Base-by-base conservation (phyloP, 441 rosid genomes). In the Capsella rubella region DNA sequence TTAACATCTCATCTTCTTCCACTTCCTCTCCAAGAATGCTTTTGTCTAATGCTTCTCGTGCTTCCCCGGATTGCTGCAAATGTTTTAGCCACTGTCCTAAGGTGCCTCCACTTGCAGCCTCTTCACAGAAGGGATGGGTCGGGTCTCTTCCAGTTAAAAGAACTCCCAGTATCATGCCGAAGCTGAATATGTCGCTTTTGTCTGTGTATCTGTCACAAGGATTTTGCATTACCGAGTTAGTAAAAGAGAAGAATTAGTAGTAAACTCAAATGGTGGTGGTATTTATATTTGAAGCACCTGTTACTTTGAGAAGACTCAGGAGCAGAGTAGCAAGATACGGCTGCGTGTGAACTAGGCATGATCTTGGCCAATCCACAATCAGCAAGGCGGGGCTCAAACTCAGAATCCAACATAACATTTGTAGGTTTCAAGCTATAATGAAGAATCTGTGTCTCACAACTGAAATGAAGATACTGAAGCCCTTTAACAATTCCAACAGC, bases 1-100 rank as follows among this genome's bases (percentile, higher is more conserved):
- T 95, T 31, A 93, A 81, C 97, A 95, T 95, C 85, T 92, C 94
- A 10, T 95, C 97, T 83, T 95, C 98, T 86, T 91, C 93, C 21
- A 81, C 89, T 81, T 95, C 98, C 79, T 90, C 96, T 35, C 97
- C 98, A 0, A 95, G 82, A 67, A 95, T 83, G 57, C 88, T 89
- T 84, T 87, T 86, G 71, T 95, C 99, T 37, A 95, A 82, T 12
- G 93, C 95, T 82, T 91, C 98, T 35, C 82, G 67, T 34, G 88
- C 99, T 72, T 95, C 98, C 45, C 96, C 98, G 0, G 87, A 89
- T 37, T 92, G 95, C 74, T 92, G 95, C 79, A 95, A 85, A 73
- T 91, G 95, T 64, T 84, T 84, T 35, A 95, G 91, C 99, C 99
- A 95, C 61, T 83, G 82, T 28, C 87, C 93, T 72, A 92, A 81